Evolutionary conservation across 2,329 filamentous ascomycete genomes (phyloP), one percentile per base, ranked within the genome.

Genomic region (Ophiosphaerella herpotricha): DNA sequence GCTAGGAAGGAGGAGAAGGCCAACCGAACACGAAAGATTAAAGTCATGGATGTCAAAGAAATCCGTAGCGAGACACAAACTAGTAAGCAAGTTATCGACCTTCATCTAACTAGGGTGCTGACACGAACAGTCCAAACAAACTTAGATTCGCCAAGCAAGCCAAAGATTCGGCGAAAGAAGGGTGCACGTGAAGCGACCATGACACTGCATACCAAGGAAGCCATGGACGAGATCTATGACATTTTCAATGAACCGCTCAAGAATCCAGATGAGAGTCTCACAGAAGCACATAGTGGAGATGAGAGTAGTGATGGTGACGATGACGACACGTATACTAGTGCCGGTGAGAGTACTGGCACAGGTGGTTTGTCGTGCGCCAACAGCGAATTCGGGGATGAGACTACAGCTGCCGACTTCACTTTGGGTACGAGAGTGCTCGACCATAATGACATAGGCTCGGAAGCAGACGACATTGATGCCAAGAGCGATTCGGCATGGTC

Each of bases 191-290:
- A 97, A 73, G 90, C 92, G n/a, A 99, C 94, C 1, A 97, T 99
- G 92, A 99, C 94, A 0, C 84, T 99, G 58, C 91, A 97, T 68
- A 99, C 94, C 11, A 90, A 85, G 63, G 93, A 94, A 58, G 94
- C 94, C 4, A 97, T 93, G 55, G 92, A 97, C 62, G 94, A 99
- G 62, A 97, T 99, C 44, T 97, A 97, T 66, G 91, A 91, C 50
- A 90, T 99, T 40, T 99, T 97, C 75, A 97, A 94, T 66, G 89
- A 94, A 50, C 93, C 94, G 1, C 73, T 93, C 32, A 81, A 82
- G 54, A 76, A 77, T 2, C 72, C 77, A 47, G 73, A 74, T 14
- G 71, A 77, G 2, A 75, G 75, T 29, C 70, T 74, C 34, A 70
- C 75, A 0, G 82, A 80, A 21, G 79, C 80, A 2, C 85, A 90